phyloP scores from a whole-genome alignment of 148 eudicot genomes.

The Spergularia bocconei region DNA sequence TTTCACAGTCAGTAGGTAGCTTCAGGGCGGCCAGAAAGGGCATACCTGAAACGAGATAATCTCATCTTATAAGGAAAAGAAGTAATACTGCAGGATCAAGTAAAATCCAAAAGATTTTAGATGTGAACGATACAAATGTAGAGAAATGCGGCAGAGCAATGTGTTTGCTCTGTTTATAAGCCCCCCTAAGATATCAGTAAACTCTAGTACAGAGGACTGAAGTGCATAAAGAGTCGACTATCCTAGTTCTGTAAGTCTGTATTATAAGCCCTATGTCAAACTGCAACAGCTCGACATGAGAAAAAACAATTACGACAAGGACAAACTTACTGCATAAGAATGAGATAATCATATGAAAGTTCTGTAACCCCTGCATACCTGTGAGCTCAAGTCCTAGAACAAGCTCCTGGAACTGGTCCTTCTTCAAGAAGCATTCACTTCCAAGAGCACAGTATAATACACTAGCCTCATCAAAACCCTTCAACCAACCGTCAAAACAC shows the following conservation, averaged over 20 bases:
- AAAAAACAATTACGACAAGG: no score
- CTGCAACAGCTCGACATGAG: no score
- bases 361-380: constrained; percentile 37
- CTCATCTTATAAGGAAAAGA: not conserved
- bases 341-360: not conserved
- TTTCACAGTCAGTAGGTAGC: constrained; percentile 38
- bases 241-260: no score
- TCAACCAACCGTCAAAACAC: constrained; percentile 40
- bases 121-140: no score
- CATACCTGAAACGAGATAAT: constrained; percentile 17
- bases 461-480: constrained; percentile 22
- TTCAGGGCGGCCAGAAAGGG: constrained; percentile 54
- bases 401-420: constrained; percentile 46
- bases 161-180: no score
- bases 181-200: no score
- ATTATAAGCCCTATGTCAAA: no score
- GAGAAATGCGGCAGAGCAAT: no score
- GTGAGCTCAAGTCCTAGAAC: constrained; percentile 50
- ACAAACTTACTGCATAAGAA: not conserved
- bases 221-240: no score
- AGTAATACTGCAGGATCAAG: no score
- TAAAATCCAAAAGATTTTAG: no score
- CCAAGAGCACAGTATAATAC: constrained; percentile 54
- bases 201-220: no score
- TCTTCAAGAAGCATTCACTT: constrained; percentile 39